Evolutionary conservation across 345 rosid species (phyloP).

Genomic region (Geranium brycei): DNA sequence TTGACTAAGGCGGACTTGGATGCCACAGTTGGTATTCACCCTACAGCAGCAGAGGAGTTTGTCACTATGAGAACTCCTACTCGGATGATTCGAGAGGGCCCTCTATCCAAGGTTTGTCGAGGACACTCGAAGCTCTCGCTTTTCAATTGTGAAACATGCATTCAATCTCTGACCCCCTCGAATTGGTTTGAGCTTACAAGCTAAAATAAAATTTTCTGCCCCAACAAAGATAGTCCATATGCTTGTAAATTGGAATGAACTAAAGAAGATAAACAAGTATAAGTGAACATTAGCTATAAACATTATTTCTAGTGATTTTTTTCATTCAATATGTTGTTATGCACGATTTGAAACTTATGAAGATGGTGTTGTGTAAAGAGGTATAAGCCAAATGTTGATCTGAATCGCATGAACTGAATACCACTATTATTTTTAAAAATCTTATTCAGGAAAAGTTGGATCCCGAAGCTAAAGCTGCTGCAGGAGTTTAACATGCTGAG

Average conservation of each 20-base stretch:
- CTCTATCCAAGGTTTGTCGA: conserved; percentile 55
- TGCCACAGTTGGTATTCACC: conserved; percentile 84
- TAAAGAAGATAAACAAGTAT: too few relatives aligned
- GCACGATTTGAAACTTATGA: neutral
- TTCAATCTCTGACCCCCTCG: neutral
- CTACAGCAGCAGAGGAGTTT: conserved; percentile 83
- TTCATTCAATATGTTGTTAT: neutral
- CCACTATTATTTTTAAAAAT: neutral
- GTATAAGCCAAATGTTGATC: neutral
- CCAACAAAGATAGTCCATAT: neutral
- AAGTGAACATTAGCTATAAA: neutral
- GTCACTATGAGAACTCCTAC: conserved; percentile 85
- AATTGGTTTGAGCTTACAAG: neutral
- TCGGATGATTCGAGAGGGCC: conserved; percentile 46
- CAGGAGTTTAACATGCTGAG: conserved; percentile 35
- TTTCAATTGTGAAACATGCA: neutral
- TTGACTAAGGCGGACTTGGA: conserved; percentile 82
- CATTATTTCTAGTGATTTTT: neutral
- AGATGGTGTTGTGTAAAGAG: neutral
- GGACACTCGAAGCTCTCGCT: conserved; percentile 4
- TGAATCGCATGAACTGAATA: neutral
- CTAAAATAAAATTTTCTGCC: neutral
- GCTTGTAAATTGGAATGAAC: neutral
- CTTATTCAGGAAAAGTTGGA: conserved; percentile 38
- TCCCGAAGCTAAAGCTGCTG: conserved; percentile 45